Base-by-base conservation (phyloP, 176 grass and related monocot genomes). In the Puya raimondii region DNA sequence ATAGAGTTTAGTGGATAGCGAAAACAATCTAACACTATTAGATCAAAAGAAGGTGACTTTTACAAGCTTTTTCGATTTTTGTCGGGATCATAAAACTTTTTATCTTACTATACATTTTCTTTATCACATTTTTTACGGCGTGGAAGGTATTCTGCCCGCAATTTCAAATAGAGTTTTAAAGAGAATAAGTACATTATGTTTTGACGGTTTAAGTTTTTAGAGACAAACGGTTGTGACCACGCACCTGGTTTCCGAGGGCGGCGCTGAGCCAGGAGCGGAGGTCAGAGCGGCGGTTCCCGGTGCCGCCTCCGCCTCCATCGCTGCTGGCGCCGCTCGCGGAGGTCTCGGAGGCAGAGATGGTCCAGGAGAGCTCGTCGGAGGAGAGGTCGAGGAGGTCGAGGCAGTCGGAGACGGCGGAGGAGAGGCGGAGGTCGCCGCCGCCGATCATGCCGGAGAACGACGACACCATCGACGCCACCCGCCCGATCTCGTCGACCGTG, bases 361-460 rank as follows among this genome's bases (percentile, higher is more conserved):
- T 84, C 89, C 81, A 85, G 0, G 79, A 77, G 3, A 92, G 68
- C 69, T 92, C 88, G 51, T 90, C 88, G 15, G 86, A 78, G 11
- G 92, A 89, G 23, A 96, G 81, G 71, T 87, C 79, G 23, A 96
- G 89, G 48, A 87, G 81, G 79, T 85, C 89, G 48, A 96, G 93
- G 82, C 89, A 96, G 77, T 96, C 89, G 2, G 70, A 74, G 48
- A 96, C 59, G 57, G 92, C 88, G 1, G 86, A 91, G 47, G 88
- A 80, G 9, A 96, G 81, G 3, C 83, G 92, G 20, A 82, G 79
- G 73, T 82, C 78, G 15, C 74, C 70, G 3, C 74, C 81, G 3
- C 69, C 76, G 8, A 83, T 50, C 66, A 72, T 23, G 71, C 71
- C 72, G 12, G 87, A 74, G 74, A 79, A 85, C 11, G 81, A 10